Base-by-base conservation (phyloP, 495 filamentous ascomycete genomes). In the Corynascus novoguineensis region DNA sequence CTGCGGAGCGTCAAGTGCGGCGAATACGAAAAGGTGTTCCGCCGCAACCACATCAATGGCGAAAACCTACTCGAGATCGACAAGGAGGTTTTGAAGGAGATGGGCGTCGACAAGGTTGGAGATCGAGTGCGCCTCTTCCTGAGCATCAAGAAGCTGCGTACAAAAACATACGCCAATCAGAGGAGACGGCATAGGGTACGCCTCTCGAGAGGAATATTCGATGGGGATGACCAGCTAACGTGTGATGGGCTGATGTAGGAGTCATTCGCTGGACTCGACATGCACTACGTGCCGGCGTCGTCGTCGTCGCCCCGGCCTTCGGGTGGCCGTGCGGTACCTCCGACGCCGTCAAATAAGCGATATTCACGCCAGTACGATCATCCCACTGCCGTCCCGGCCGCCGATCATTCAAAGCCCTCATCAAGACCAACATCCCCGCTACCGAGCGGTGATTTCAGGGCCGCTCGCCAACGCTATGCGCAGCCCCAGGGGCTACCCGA, bases 31-130 rank as follows among this genome's bases (percentile, higher is more conserved):
- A 82, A 86, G 58, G 70, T 97, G 28, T 99, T 99, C 65, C 85
- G 86, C 76, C 83, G 83, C 56, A 96, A 99, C 65, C 88, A 97
- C 66, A 95, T 99, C 75, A 97, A 90, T 65, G 93, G 93, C 52
- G 90, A 95, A 70, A 96, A 95, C 65, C 77, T 99, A 40, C 80
- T 99, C 55, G 93, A 99, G 72, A 92, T 96, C 71, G 93, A 99
- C 68, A 95, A 97, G 75, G 85, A 87, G 50, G 89, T 93, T 45
- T 80, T 99, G 55, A 95, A 97, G 72, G 93, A 99, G 65, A 92
- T 99, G 83, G 93, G 93, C 25, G 90, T 99, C 60, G 95, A 97
- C 61, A 99, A 96, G 72, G 87, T 99, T 53, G 93, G 93, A 47
- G 95, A 99, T 72, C 84, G 95, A 34, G 90, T 99, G n/a, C 86